These are phyloP conservation scores for Ceratocystis diversiconidia DNA, from an alignment of 2,329 filamentous ascomycete genomes.

Conservation along the genomic window DNA sequence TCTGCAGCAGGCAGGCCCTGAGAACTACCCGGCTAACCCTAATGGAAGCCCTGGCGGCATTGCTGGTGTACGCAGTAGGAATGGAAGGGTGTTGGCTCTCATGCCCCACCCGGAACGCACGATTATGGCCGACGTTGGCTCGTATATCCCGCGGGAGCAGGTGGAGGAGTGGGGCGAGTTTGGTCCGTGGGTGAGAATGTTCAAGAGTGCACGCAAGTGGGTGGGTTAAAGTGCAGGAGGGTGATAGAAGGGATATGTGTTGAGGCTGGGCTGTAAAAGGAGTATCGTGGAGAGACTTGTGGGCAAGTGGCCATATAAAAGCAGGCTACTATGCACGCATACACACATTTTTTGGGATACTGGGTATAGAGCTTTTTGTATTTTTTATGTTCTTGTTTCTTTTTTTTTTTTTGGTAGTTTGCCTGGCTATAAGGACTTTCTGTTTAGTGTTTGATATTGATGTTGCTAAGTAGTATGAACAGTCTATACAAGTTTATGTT, in stretches of 20 bases:
- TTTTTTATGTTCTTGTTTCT: not conserved
- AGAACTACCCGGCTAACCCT: constrained; percentile 73
- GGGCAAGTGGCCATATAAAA: not conserved
- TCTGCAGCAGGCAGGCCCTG: constrained; percentile 49
- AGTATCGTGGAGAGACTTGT: not conserved
- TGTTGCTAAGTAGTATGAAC: not conserved
- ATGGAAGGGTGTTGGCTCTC: constrained; percentile 71
- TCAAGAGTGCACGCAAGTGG: constrained; percentile 79
- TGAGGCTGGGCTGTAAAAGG: not conserved
- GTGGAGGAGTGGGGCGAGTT: constrained; percentile 60
- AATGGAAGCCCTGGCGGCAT: constrained; percentile 76
- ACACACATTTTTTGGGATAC: not conserved
- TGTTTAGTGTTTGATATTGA: not conserved
- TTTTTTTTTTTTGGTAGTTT: constrained; percentile 1
- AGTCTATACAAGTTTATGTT: not conserved
- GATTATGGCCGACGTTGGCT: constrained; percentile 62
- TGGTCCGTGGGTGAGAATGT: constrained; percentile 75
- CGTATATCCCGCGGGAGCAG: constrained; percentile 50
- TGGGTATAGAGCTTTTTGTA: constrained; percentile 1
- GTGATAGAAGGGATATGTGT: not conserved
- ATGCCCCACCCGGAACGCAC: constrained; percentile 95
- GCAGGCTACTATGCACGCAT: not conserved
- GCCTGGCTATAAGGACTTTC: no score
- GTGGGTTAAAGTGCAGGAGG: constrained; percentile 40
- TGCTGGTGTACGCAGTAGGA: constrained; percentile 60